A percentile compares a stretch with the other conserved stretches of the same genome.
These are phyloP conservation scores for Boletus eberwhitei DNA, from an alignment of 768 basidiomycete species.

Conservation along the genomic window DNA sequence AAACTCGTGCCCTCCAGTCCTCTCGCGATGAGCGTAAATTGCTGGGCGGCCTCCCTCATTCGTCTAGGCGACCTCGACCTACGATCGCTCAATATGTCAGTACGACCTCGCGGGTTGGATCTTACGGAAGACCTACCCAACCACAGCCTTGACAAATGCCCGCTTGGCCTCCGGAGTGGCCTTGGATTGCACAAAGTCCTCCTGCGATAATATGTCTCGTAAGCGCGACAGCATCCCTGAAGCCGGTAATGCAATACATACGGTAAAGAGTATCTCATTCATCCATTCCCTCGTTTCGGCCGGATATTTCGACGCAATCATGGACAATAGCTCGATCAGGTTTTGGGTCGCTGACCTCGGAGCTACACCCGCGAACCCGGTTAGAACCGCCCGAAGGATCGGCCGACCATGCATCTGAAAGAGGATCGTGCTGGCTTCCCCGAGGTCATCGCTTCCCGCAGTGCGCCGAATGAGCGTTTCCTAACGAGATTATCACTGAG, in stretches of 20 bases:
- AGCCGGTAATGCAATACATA: constrained; percentile 28
- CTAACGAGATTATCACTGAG: constrained; percentile 33
- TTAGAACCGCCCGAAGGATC: constrained; percentile 70
- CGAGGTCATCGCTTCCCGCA: constrained; percentile 59
- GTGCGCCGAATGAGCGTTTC: constrained; percentile 63
- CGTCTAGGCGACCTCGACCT: constrained; percentile 71
- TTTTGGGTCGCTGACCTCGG: constrained; percentile 83
- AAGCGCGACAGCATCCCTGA: neutral
- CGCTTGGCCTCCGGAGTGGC: constrained; percentile 75
- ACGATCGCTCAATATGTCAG: constrained; percentile 2
- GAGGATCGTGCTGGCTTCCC: constrained; percentile 49
- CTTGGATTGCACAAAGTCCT: constrained; percentile 69
- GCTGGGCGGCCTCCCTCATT: constrained; percentile 80
- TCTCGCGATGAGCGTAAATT: constrained; percentile 81
- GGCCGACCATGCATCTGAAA: constrained; percentile 54
- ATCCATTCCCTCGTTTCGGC: constrained; percentile 67
- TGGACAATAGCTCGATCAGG: constrained; percentile 76
- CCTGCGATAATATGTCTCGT: constrained; percentile 38
- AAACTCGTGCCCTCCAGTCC: constrained; percentile 84
- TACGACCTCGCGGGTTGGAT: neutral
- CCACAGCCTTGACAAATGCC: constrained; percentile 68
- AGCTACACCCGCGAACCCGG: constrained; percentile 80
- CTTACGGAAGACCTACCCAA: constrained; percentile 45
- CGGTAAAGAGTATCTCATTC: constrained; percentile 63
- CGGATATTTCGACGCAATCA: constrained; percentile 56